phyloP scores from a whole-genome alignment of 345 rosid species.

The Sonneratia alba region DNA sequence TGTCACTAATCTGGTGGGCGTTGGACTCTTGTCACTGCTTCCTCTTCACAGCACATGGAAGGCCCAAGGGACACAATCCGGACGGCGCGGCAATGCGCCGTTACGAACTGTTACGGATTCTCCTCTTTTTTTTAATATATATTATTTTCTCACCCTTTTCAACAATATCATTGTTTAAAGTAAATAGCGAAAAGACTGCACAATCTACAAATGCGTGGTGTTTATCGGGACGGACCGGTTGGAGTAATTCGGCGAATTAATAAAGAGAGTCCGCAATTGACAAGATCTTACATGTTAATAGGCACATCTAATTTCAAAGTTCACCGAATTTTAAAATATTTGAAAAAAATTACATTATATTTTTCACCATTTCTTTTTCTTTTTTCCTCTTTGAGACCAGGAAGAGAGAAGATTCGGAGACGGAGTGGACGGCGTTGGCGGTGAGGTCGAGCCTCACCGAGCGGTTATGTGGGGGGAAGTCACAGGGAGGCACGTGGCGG shows the following conservation, averaged over 20 bases:
- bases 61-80: constrained; percentile 33
- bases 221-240: too few relatives aligned
- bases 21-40: constrained; percentile 25
- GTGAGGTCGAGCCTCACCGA: neutral
- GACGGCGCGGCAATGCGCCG: constrained; percentile 51
- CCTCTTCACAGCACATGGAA: constrained; percentile 31
- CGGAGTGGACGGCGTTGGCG: neutral
- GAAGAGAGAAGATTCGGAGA: neutral
- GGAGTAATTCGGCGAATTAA: too few relatives aligned
- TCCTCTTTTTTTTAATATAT: neutral
- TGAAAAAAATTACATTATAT: too few relatives aligned
- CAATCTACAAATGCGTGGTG: too few relatives aligned
- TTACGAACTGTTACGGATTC: constrained; percentile 23
- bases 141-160: neutral
- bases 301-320: too few relatives aligned
- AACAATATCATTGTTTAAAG: neutral
- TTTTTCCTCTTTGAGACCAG: neutral
- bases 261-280: too few relatives aligned
- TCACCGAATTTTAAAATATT: too few relatives aligned
- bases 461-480: neutral
- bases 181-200: too few relatives aligned
- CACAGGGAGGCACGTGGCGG: constrained; percentile 1
- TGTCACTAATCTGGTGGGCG: constrained; percentile 13
- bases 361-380: too few relatives aligned
- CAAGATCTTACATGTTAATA: too few relatives aligned